Conservation (phyloP, 2,329 filamentous ascomycete species). For the Penicillium corylophilum region DNA sequence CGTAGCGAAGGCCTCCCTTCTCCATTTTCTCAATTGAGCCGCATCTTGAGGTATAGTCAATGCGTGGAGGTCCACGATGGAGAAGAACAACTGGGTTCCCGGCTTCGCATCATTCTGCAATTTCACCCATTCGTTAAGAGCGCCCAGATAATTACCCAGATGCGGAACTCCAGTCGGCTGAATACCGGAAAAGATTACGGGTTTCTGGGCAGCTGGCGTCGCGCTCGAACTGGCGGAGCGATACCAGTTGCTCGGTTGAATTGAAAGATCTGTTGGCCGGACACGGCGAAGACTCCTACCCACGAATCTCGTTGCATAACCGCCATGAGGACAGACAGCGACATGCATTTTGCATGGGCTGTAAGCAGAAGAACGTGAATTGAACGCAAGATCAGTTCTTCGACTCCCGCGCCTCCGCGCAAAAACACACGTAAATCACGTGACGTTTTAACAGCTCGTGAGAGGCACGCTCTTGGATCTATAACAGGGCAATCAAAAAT, state of each 20-base stretch:
- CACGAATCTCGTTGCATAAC: slow-evolving; percentile 1
- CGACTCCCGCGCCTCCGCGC: slow-evolving; percentile 3
- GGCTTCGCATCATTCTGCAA: slow-evolving; percentile 66
- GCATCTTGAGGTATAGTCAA: slow-evolving; percentile 75
- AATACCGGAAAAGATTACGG: slow-evolving; percentile 88
- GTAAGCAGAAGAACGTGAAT: not conserved
- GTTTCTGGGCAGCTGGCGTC: slow-evolving; percentile 8
- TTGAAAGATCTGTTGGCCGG: slow-evolving; percentile 2
- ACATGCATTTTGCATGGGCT: slow-evolving; percentile 9
- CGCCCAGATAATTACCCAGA: slow-evolving; percentile 91
- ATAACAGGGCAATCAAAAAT: not conserved
- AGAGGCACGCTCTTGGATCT: not conserved
- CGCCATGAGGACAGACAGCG: not conserved
- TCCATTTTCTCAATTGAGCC: slow-evolving; percentile 60
- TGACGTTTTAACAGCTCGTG: not conserved
- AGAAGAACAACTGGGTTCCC: slow-evolving; percentile 70
- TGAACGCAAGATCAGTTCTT: not conserved
- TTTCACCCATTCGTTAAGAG: slow-evolving; percentile 79
- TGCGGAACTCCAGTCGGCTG: slow-evolving; percentile 94
- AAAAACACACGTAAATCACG: slow-evolving; percentile 10
- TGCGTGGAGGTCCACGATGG: slow-evolving; percentile 89
- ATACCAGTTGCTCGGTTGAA: slow-evolving; percentile 7
- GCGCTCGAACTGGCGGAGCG: slow-evolving; percentile 16
- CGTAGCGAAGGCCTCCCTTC: slow-evolving; percentile 73
- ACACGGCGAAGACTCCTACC: slow-evolving; percentile 1